Base-by-base conservation (phyloP, 2,329 filamentous ascomycete species). In the Salinomyces thailandicus region DNA sequence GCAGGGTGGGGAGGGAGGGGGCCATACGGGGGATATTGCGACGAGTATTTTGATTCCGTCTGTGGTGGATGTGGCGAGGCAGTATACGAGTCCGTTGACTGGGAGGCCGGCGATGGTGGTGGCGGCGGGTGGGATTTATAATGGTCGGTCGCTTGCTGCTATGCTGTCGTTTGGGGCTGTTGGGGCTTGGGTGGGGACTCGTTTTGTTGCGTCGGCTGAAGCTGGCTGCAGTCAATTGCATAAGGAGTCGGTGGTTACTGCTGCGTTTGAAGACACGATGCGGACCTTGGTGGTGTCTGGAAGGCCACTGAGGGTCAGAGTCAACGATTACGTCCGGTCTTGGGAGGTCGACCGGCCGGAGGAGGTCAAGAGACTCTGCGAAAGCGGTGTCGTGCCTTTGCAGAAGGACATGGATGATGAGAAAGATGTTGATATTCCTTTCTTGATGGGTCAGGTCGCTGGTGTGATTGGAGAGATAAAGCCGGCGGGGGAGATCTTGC, bases 361-460 rank as follows among this genome's bases (percentile, higher is more conserved):
- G 29, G 77, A 81, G 60, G 82, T 95, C 52, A 77, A 72, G 62
- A 72, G 75, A 59, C 65, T 95, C 57, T 87, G 81, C 20, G 77
- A 79, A 22, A 67, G 70, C 47, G 89, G 89, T 1, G 63, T 93
- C 18, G 79, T 93, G 42, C 89, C 89, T 1, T 67, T 95, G 45
- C 75, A 81, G 62, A 71, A 84, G 54, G 89, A 96, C 55, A 67
- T 94, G 52, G 84, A 93, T 33, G 71, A 85, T 37, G 82, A 81
- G 1, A 79, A 78, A 37, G 85, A 94, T 27, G 67, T 93, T 9
- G 89, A 95, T 54, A 67, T 82, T 38, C 89, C 89, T 9, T 86
- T 89, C 61, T 58, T 95, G 53, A 95, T 95, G 89, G 89, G 89
- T 1, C 85, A 94, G 64, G 87, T 95, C 6, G 83, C 85, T 1